Evolutionary conservation across 805 yeast genomes (phyloP).

Genomic region (Lipomyces sp.): DNA sequence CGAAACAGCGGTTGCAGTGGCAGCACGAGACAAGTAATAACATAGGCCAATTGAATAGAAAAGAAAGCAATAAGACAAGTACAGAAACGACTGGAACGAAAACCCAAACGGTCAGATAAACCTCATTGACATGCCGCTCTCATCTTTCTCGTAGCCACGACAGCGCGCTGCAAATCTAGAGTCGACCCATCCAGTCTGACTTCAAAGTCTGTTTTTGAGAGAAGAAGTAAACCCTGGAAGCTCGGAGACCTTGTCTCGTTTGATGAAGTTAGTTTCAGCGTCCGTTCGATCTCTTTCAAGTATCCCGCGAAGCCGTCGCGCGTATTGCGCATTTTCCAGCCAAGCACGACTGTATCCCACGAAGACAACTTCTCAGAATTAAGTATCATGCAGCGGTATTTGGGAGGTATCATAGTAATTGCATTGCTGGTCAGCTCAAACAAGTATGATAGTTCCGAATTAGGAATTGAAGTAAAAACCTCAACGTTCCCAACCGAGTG

Average conservation of each 20-base stretch:
- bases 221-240: slow-evolving; percentile 2
- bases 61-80: no score
- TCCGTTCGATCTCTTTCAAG: slow-evolving; percentile 8
- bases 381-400: slow-evolving; percentile 16
- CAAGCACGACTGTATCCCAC: slow-evolving; percentile 17
- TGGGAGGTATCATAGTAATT: slow-evolving; percentile 4
- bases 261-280: background rate
- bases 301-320: background rate
- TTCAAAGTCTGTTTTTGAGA: slow-evolving; percentile 4
- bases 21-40: no score
- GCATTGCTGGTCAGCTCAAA: slow-evolving; percentile 15
- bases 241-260: no score
- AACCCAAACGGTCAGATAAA: no score
- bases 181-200: slow-evolving; percentile 10
- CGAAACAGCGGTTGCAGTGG: no score
- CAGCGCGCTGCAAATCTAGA: slow-evolving; percentile 19
- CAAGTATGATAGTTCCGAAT: slow-evolving; percentile 8
- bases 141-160: slow-evolving; percentile 8
- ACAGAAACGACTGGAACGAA: no score
- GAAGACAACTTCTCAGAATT: slow-evolving; percentile 5
- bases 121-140: slow-evolving; percentile 5
- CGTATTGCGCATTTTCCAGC: slow-evolving; percentile 13
- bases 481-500: background rate
- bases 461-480: slow-evolving; percentile 2
- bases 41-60: no score